Evolutionary conservation across 2,329 filamentous ascomycete genomes (phyloP), one percentile per base, ranked within the genome.

Genomic region (Verticillium zaregamsianum): DNA sequence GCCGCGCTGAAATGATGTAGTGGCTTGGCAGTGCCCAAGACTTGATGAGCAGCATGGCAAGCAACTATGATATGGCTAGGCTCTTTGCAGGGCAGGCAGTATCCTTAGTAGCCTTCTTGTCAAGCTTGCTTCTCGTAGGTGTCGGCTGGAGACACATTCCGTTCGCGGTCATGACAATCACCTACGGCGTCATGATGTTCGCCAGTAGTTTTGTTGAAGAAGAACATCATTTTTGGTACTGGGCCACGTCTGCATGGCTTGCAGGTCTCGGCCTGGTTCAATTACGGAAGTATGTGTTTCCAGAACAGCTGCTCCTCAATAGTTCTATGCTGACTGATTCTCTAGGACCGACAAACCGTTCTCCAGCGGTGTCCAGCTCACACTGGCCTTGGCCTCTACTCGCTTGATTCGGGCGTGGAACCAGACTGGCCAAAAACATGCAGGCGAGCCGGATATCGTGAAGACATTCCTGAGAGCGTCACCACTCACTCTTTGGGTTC

Each of bases 201-300:
- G 94, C 93, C 11, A 97, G 92, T 72, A 98, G 93, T 71, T 99
- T 95, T 73, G 92, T 99, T 2, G 95, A 99, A 75, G 95, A 99
- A 76, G 95, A 99, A 74, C 95, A 99, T 58, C 92, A 98, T 67
- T 97, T 97, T 73, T 99, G 95, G 95, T 98, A 99, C 76, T 98
- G 94, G 93, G 77, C 86, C 1, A 85, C 89, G 0, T 88, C 90
- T 0, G 84, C 86, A 7, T 96, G 91, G 91, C 71, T 90, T 35
- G 75, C 80, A 1, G 78, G 81, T 33, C 76, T 89, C 14, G 80
- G 79, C 35, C 66, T 84, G 52, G 82, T 79, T 66, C 76, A 77
- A 69, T 76, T 80, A 55, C 72, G 71, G 61, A 75, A 75, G 79
- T 80, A 66, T 55, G 70, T 55, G 28, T 52, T 4, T 25, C 17